Evolutionary conservation across 306 rosid genomes (phyloP).

Genomic region (Prinsepia uniflora): DNA sequence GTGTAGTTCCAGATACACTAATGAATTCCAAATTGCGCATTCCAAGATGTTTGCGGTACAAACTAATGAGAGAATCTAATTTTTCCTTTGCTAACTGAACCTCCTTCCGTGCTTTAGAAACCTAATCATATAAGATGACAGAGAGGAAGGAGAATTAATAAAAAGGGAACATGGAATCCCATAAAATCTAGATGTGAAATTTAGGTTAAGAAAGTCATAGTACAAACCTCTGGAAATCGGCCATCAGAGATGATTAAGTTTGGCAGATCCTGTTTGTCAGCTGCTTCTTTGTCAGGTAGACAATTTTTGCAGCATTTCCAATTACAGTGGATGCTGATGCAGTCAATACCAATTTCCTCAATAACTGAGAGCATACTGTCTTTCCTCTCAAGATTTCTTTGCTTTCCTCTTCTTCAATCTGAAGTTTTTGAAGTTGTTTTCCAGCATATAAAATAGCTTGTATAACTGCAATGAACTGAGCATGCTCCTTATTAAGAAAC

Average conservation of each 20-base stretch:
- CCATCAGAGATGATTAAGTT: constrained; percentile 58
- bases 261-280: constrained; percentile 61
- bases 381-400: constrained; percentile 15
- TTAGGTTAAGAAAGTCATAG: constrained; percentile 10
- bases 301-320: constrained; percentile 69
- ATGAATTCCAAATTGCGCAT: constrained; percentile 64
- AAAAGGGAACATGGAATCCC: constrained; percentile 11
- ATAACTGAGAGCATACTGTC: constrained; percentile 45
- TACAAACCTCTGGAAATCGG: constrained; percentile 71
- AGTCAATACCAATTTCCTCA: constrained; percentile 61
- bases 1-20: constrained; percentile 79
- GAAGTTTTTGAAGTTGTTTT: constrained; percentile 78
- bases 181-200: neutral
- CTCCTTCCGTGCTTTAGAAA: constrained; percentile 53
- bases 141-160: constrained; percentile 13
- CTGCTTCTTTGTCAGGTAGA: constrained; percentile 74
- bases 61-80: constrained; percentile 55
- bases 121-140: constrained; percentile 42
- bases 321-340: constrained; percentile 66
- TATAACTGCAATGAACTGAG: constrained; percentile 75
- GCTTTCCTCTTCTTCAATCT: constrained; percentile 40
- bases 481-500: constrained; percentile 22
- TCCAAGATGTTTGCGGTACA: constrained; percentile 71
- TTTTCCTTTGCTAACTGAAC: constrained; percentile 55
- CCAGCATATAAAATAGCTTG: constrained; percentile 78